phyloP scores from a whole-genome alignment of 2,329 filamentous ascomycete genomes.

The Calonectria henricotiae region DNA sequence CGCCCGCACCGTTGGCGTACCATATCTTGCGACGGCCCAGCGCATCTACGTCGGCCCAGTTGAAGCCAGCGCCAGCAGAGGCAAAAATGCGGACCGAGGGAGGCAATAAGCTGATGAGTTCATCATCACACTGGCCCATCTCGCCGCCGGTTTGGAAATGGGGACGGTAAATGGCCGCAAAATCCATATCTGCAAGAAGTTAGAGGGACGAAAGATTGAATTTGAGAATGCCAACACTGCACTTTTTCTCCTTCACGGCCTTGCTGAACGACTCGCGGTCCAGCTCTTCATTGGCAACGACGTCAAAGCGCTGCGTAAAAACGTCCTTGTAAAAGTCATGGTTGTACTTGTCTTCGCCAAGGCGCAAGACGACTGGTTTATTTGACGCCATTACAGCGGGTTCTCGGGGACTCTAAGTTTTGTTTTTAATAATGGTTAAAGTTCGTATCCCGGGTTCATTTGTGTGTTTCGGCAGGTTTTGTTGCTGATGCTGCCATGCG shows the following conservation, averaged over 20 bases:
- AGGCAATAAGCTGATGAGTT: constrained; percentile 71
- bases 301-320: constrained; percentile 60
- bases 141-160: constrained; percentile 76
- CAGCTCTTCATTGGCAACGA: constrained; percentile 59
- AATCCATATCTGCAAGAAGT: constrained; percentile 44
- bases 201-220: background rate
- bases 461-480: background rate
- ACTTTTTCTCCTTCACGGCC: constrained; percentile 59
- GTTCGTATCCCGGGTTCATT: no score
- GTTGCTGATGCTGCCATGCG: constrained; percentile 6
- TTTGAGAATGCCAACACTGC: background rate
- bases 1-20: constrained; percentile 63
- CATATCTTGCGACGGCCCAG: constrained; percentile 60
- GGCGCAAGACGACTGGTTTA: constrained; percentile 44
- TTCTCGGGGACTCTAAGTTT: background rate
- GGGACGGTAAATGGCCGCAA: constrained; percentile 68
- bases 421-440: background rate
- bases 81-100: constrained; percentile 71
- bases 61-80: constrained; percentile 74
- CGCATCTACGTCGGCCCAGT: constrained; percentile 73
- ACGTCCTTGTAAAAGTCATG: constrained; percentile 60
- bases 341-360: constrained; percentile 66
- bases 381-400: constrained; percentile 33
- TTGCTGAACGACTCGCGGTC: constrained; percentile 60
- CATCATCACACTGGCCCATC: constrained; percentile 74